Evolutionary conservation across 257 asterid genomes (phyloP).

Genomic region (Ocimum tenuiflorum): DNA sequence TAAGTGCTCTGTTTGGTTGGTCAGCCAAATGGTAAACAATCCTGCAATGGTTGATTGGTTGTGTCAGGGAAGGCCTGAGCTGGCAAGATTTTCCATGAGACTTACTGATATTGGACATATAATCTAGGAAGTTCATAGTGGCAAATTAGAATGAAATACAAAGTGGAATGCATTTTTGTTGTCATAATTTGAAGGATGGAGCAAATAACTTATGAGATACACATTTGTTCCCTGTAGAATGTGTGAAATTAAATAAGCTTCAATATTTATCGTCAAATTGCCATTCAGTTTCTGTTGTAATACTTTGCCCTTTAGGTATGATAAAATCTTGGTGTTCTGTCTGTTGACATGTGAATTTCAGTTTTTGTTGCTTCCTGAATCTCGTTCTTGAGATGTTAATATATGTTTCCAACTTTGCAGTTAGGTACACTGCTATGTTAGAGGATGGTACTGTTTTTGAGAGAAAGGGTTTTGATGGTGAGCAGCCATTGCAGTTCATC

Average conservation of each 20-base stretch:
- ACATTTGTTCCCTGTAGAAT: background rate
- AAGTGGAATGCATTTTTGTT: background rate
- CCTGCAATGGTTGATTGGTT: background rate
- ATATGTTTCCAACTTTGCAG: slow-evolving; percentile 31
- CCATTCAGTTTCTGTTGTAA: background rate
- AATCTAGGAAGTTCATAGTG: background rate
- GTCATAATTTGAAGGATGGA: background rate
- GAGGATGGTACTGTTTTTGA: slow-evolving; percentile 63
- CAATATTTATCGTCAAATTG: background rate
- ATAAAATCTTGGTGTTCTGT: background rate
- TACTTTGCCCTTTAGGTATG: background rate
- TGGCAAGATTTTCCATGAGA: background rate
- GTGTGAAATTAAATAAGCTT: background rate
- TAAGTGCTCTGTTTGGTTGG: background rate
- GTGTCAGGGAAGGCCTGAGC: background rate
- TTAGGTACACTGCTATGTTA: slow-evolving; percentile 51
- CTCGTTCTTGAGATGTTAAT: slow-evolving; percentile 5
- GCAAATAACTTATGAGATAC: background rate
- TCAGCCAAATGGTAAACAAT: background rate
- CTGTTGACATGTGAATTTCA: background rate
- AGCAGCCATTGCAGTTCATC: slow-evolving; percentile 40
- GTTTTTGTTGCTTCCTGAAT: background rate
- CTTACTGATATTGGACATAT: background rate
- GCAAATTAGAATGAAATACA: background rate
- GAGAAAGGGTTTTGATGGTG: slow-evolving; percentile 49